Conservation (phyloP, 1,284 basidiomycete species). For the Tausonia pullulans region DNA sequence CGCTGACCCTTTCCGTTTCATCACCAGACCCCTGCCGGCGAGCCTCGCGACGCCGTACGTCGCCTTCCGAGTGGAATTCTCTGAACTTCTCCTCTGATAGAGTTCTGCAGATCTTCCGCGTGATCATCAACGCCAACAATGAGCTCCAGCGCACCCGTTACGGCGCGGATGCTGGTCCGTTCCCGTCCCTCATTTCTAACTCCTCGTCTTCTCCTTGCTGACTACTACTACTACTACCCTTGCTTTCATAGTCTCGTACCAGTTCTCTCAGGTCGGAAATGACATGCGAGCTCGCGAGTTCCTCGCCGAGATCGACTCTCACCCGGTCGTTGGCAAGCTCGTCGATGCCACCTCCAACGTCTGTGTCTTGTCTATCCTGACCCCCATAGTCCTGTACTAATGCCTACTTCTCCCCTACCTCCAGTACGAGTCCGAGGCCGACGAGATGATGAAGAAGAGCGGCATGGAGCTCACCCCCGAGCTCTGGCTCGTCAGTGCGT, state of each 20-base stretch:
- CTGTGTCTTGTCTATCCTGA: not conserved
- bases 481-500: conserved; percentile 30
- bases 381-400: not conserved
- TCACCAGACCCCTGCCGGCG: conserved; percentile 36
- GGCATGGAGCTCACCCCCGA: conserved; percentile 17
- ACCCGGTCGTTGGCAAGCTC: conserved; percentile 35
- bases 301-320: conserved; percentile 34
- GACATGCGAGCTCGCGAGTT: conserved; percentile 36
- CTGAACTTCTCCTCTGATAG: no score
- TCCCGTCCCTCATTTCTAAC: conserved; percentile 18
- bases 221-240: no score
- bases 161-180: conserved; percentile 36
- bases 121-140: conserved; percentile 9
- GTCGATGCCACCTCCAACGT: conserved; percentile 36
- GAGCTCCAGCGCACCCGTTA: conserved; percentile 22
- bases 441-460: conserved; percentile 33
- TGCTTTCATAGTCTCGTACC: not conserved
- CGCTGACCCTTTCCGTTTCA: conserved; percentile 21
- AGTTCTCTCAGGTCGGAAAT: conserved; percentile 39
- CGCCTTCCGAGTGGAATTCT: no score
- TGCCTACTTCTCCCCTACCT: conserved; percentile 20
- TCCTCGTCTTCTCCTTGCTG: no score
- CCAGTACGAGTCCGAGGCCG: conserved; percentile 35
- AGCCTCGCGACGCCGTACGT: conserved; percentile 3
- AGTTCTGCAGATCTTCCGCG: conserved; percentile 7